Conservation (phyloP, 768 basidiomycete genomes). For the Stropharia rugosoannulata region DNA sequence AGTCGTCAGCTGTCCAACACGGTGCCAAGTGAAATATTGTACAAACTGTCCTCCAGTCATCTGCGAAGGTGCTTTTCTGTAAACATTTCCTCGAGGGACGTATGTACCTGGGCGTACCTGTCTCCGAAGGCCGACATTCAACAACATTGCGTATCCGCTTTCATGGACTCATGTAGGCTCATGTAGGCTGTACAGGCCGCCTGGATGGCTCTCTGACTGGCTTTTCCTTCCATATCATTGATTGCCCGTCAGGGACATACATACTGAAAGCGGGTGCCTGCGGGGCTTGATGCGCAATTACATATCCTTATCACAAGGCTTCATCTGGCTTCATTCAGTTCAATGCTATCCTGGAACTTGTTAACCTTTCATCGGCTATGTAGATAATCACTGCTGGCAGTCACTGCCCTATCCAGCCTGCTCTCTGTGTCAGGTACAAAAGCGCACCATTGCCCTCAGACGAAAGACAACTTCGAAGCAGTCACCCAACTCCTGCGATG, state of each 20-base stretch:
- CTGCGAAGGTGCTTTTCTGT: too few relatives aligned
- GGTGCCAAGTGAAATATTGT: too few relatives aligned
- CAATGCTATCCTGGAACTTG: too few relatives aligned
- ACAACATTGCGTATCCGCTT: too few relatives aligned
- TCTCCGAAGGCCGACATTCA: too few relatives aligned
- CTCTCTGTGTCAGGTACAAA: neutral
- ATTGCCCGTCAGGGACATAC: neutral
- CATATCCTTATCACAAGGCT: slow-evolving; percentile 4
- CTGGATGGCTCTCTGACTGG: too few relatives aligned
- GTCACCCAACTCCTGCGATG: neutral
- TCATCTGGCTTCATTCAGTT: neutral
- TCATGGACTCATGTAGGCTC: too few relatives aligned
- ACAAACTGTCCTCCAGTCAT: too few relatives aligned
- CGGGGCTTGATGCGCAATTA: neutral
- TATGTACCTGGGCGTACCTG: too few relatives aligned
- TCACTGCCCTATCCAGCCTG: neutral
- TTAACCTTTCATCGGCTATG: neutral
- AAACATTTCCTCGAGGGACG: too few relatives aligned
- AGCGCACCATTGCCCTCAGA: neutral
- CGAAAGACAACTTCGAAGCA: neutral
- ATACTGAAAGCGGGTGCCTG: neutral
- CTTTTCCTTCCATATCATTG: neutral
- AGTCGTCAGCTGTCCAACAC: too few relatives aligned
- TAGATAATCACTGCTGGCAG: neutral
- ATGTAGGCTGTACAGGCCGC: too few relatives aligned